phyloP scores from a whole-genome alignment of 345 rosid species.

The Passiflora organensis region DNA sequence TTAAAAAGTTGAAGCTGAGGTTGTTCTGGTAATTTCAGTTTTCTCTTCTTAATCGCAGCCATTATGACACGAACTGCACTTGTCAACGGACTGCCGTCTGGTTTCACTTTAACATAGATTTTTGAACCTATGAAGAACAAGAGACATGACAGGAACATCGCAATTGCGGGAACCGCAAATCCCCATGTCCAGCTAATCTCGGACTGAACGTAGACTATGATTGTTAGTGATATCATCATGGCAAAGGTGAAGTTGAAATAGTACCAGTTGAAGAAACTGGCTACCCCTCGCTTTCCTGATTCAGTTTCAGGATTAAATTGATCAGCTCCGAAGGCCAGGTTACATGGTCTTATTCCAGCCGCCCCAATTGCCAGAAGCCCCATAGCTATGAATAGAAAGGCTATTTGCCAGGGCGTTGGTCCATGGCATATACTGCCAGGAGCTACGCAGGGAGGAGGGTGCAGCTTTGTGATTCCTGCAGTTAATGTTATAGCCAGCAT shows the following conservation, averaged over 20 bases:
- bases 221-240: constrained; percentile 2
- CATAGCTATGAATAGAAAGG: constrained; percentile 5
- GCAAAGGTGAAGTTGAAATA: constrained; percentile 7
- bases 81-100: constrained; percentile 19
- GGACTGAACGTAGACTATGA: constrained; percentile 17
- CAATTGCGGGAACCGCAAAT: constrained; percentile 16
- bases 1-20: constrained; percentile 15
- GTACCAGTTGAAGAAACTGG: constrained; percentile 29
- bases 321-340: constrained; percentile 33
- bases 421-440: constrained; percentile 1
- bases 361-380: constrained; percentile 13
- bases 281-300: constrained; percentile 18
- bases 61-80: constrained; percentile 18
- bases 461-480: constrained; percentile 16
- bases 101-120: constrained; percentile 12
- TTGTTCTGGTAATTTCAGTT: constrained; percentile 1
- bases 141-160: constrained; percentile 7
- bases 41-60: constrained; percentile 16
- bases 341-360: constrained; percentile 26
- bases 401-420: constrained; percentile 11
- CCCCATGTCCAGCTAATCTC: constrained; percentile 27
- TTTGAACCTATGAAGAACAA: constrained; percentile 11
- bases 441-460: constrained; percentile 10
- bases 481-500: constrained; percentile 15
- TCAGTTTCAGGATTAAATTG: constrained; percentile 26